Percentiles rank a stretch among this genome's conserved stretches.
Conservation (phyloP, 1,139 yeast species). For the Candida sojae region DNA sequence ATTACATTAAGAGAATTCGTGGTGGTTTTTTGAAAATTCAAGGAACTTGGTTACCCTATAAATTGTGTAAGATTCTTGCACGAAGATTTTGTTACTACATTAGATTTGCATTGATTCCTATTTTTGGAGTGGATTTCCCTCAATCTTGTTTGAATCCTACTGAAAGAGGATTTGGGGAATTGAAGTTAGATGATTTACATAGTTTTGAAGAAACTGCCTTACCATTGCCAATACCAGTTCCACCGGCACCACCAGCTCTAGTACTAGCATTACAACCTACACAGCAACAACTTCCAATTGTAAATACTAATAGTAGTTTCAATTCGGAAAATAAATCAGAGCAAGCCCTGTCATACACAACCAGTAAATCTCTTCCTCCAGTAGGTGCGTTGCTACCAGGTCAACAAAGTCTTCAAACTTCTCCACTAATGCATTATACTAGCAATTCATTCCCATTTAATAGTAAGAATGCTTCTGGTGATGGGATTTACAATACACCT, state of each 20-base stretch:
- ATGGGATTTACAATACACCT: not conserved
- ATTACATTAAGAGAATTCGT: slow-evolving; percentile 70
- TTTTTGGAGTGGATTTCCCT: slow-evolving; percentile 78
- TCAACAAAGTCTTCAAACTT: not conserved
- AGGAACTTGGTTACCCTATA: slow-evolving; percentile 90
- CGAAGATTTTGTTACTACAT: slow-evolving; percentile 76
- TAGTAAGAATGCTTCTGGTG: not conserved
- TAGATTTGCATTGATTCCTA: slow-evolving; percentile 72
- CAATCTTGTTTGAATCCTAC: slow-evolving; percentile 65
- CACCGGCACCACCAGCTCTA: not conserved
- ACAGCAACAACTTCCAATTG: not conserved
- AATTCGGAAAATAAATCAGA: not conserved
- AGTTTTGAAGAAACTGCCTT: slow-evolving; percentile 11
- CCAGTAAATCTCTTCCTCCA: slow-evolving; percentile 4
- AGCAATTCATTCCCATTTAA: not conserved
- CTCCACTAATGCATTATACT: not conserved
- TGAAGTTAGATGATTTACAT: slow-evolving; percentile 43
- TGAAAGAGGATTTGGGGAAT: slow-evolving; percentile 70
- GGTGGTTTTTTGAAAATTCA: slow-evolving; percentile 94
- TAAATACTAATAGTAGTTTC: not conserved
- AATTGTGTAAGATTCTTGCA: slow-evolving; percentile 69
- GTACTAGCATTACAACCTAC: not conserved
- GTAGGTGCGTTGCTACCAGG: slow-evolving; percentile 9
- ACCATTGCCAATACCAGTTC: slow-evolving; percentile 10
- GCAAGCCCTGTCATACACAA: not conserved